Percentiles rank a stretch among this genome's conserved stretches.
Evolutionary conservation across 1,139 yeast genomes (phyloP).

Genomic region (Blastobotrys elegans): DNA sequence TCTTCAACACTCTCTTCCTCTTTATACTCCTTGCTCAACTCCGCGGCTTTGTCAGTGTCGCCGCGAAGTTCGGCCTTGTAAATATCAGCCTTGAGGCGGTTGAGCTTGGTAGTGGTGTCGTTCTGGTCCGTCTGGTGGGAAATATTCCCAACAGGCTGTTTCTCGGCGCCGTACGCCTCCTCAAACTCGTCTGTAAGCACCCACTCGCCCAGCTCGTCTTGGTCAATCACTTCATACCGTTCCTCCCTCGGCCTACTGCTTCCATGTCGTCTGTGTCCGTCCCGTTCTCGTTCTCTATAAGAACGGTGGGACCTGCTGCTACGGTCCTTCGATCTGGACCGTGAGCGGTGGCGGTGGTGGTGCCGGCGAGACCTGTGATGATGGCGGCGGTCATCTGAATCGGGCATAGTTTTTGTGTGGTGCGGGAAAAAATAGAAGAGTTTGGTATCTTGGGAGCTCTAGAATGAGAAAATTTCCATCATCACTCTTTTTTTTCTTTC

Average conservation of each 20-base stretch:
- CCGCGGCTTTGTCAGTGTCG: slow-evolving; percentile 22
- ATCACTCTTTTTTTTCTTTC: background rate
- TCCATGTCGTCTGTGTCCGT: background rate
- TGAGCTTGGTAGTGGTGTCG: slow-evolving; percentile 20
- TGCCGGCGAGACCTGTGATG: background rate
- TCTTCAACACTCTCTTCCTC: slow-evolving; percentile 13
- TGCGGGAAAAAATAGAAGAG: no score
- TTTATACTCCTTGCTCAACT: slow-evolving; percentile 33
- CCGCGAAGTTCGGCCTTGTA: slow-evolving; percentile 36
- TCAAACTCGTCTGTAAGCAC: slow-evolving; percentile 19
- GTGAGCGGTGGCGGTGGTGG: slow-evolving; percentile 1
- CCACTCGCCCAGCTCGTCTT: slow-evolving; percentile 28
- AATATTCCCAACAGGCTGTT: slow-evolving; percentile 5
- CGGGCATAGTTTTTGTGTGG: no score
- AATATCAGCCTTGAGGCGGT: slow-evolving; percentile 35
- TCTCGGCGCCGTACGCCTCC: slow-evolving; percentile 6
- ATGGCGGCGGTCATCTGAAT: background rate
- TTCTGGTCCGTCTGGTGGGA: background rate
- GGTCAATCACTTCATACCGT: slow-evolving; percentile 13
- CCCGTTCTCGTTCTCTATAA: background rate
- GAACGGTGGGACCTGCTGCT: background rate
- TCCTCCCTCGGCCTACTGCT: background rate
- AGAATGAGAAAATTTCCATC: no score
- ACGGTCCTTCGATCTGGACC: no score
- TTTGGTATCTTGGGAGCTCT: no score